Evolutionary conservation across 331 rosid genomes (phyloP).

Genomic region (Saraca asoca): DNA sequence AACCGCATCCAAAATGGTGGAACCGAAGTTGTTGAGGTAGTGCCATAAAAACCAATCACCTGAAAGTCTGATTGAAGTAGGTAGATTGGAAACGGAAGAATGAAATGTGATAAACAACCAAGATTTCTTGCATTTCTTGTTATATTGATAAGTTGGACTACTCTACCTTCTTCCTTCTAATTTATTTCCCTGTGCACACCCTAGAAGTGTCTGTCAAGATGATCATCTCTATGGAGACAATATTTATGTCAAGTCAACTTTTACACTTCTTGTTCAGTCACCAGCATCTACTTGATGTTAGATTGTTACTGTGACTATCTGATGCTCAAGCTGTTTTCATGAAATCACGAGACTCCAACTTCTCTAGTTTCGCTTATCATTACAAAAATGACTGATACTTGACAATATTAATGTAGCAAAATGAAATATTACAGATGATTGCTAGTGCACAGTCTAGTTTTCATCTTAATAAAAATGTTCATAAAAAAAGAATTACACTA

Average conservation of each 20-base stretch:
- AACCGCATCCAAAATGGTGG: slow-evolving; percentile 97
- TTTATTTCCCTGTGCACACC: neutral
- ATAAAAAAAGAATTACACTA: neutral
- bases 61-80: slow-evolving; percentile 14
- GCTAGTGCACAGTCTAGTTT: neutral
- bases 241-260: neutral
- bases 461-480: neutral
- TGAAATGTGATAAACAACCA: no score
- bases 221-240: slow-evolving; percentile 8
- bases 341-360: neutral
- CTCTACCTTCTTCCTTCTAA: neutral
- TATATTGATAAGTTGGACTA: no score
- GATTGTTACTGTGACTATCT: neutral
- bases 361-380: slow-evolving; percentile 3
- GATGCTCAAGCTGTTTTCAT: neutral
- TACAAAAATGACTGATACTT: neutral
- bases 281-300: neutral
- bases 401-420: neutral
- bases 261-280: neutral
- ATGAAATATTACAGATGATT: slow-evolving; percentile 14
- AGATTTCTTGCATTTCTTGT: no score
- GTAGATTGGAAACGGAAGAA: neutral
- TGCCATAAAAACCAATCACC: slow-evolving; percentile 4
- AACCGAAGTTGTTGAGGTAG: slow-evolving; percentile 98
- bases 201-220: neutral